Conservation (phyloP, 208 protist species). For the Trichomonas gallinae region DNA sequence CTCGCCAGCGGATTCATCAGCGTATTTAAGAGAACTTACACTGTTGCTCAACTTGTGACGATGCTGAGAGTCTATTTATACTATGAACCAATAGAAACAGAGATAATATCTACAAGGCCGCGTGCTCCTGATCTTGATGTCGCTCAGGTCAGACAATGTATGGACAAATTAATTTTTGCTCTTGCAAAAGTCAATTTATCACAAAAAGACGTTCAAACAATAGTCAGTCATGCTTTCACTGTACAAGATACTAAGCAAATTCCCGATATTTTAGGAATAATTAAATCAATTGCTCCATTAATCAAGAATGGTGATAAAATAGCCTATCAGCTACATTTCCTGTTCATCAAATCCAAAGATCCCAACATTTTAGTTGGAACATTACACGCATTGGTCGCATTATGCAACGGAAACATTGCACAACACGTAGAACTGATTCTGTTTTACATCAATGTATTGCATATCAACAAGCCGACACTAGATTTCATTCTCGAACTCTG, state of each 20-base stretch:
- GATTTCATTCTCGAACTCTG: not conserved
- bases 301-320: not conserved
- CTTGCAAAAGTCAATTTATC: not conserved
- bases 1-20: not conserved
- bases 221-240: not conserved
- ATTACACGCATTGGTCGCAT: not conserved
- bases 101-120: not conserved
- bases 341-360: not conserved
- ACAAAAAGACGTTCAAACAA: not conserved
- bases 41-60: not conserved
- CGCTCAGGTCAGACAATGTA: not conserved
- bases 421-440: not conserved
- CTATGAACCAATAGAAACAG: not conserved
- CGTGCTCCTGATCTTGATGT: not conserved
- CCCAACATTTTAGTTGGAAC: not conserved
- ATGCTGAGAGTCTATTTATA: not conserved
- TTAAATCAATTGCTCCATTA: not conserved
- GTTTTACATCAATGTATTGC: not conserved
- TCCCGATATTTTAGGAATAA: not conserved
- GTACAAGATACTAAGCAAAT: not conserved
- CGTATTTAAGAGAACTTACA: not conserved
- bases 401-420: not conserved
- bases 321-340: not conserved
- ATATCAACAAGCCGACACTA: not conserved
- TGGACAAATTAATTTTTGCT: not conserved